These are phyloP conservation scores for Persicaria maculosa DNA, from an alignment of 148 eudicot species.

Conservation along the genomic window DNA sequence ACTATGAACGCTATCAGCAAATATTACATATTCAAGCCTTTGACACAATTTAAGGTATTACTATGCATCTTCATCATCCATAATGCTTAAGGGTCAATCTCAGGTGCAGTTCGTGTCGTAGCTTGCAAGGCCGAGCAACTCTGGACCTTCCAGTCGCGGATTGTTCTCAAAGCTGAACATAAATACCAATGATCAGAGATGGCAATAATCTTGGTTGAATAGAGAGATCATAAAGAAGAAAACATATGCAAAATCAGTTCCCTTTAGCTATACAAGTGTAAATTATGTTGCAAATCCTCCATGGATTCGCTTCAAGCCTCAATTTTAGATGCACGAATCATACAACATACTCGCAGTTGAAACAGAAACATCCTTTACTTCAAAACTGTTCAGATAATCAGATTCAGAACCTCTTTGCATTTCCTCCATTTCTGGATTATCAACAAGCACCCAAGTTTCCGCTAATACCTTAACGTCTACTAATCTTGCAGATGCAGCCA, in stretches of 20 bases:
- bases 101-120: constrained; percentile 69
- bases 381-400: neutral
- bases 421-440: neutral
- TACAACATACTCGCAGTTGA: too few species aligned
- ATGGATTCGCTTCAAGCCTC: too few species aligned
- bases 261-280: too few species aligned
- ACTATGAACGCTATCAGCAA: neutral
- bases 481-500: neutral
- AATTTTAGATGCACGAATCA: too few species aligned
- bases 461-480: neutral
- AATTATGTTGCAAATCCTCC: too few species aligned
- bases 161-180: constrained; percentile 78
- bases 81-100: neutral
- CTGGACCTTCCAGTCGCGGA: constrained; percentile 83
- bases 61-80: constrained; percentile 4
- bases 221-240: too few species aligned
- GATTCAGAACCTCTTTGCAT: neutral
- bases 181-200: neutral
- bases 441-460: neutral
- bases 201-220: neutral
- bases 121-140: constrained; percentile 75
- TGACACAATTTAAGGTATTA: neutral
- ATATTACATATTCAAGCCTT: neutral
- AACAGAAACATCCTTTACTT: too few species aligned
- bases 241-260: too few species aligned